Base-by-base conservation (phyloP, 2,329 filamentous ascomycete genomes). In the Fusarium ambrosium region DNA sequence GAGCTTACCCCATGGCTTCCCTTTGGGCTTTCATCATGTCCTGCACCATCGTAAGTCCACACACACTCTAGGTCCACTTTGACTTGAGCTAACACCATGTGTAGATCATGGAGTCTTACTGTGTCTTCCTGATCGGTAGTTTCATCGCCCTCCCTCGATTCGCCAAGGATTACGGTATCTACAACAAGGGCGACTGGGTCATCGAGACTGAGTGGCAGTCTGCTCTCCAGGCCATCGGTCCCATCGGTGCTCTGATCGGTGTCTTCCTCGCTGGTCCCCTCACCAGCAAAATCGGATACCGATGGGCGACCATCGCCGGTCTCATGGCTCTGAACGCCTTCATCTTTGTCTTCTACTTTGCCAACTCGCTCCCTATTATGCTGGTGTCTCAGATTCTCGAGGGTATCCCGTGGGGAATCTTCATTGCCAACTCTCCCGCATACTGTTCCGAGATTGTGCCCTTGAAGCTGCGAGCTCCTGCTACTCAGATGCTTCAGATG, bases 401-500 rank as follows among this genome's bases (percentile, higher is more conserved):
- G 80, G 90, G 90, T 73, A 76, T 92, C 18, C 89, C 81, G 0
- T 92, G 90, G 90, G 90, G 90, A 24, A 87, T 91, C 75, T 92
- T 92, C 81, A 90, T 91, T 72, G 89, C 89, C 77, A 90, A 90
- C 79, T 85, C 89, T 11, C 90, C 90, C 2, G 89, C 90, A 3
- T 91, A 91, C 82, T 89, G 87, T 80, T 84, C 83, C 73, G 90
- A 92, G 79, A 89, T 92, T 60, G 88, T 90, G 13, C 90, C 90
- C 1, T 84, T 92, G 41, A 81, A 83, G 74, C 83, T 92, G 51
- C 84, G 90, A 79, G 90, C 87, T 66, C 87, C 88, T 51, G 85
- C 84, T 16, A 91, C 90, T 2, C 87, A 89, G 77, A 91, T 89
- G 83, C 75, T 91, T 79, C 89, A 92, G 79, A 91, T 92, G 89